These are phyloP conservation scores for Coemansia aciculifera DNA, from an alignment of 192 early-diverging fungal species.

Conservation along the genomic window DNA sequence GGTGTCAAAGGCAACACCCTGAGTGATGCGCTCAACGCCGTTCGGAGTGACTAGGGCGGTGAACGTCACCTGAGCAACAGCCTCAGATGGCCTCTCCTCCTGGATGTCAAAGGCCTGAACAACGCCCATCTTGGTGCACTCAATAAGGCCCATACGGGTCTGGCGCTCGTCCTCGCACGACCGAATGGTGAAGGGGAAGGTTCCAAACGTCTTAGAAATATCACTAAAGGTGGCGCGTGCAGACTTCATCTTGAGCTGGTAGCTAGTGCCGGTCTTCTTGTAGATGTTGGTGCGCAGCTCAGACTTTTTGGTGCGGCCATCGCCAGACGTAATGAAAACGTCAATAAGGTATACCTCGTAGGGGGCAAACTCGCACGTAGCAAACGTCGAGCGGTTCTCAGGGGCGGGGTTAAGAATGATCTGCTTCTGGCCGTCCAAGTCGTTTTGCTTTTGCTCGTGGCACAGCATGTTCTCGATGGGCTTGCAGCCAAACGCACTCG, in stretches of 20 bases:
- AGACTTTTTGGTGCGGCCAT: constrained; percentile 76
- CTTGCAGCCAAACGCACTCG: constrained; percentile 79
- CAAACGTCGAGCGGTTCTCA: constrained; percentile 70
- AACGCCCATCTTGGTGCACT: constrained; percentile 81
- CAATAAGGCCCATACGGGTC: constrained; percentile 87
- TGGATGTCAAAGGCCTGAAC: constrained; percentile 81
- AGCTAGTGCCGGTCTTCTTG: constrained; percentile 80
- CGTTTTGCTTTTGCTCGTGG: constrained; percentile 82
- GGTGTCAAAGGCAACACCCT: constrained; percentile 68
- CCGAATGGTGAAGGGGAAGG: constrained; percentile 86
- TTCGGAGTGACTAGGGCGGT: constrained; percentile 89
- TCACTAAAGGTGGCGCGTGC: constrained; percentile 73
- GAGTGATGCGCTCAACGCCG: constrained; percentile 83
- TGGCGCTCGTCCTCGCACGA: constrained; percentile 89
- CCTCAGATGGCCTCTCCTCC: constrained; percentile 76
- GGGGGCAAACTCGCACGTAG: constrained; percentile 67
- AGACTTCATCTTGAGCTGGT: constrained; percentile 86
- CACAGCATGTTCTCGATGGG: constrained; percentile 92
- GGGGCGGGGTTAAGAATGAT: constrained; percentile 89
- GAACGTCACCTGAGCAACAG: constrained; percentile 88
- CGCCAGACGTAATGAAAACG: constrained; percentile 84
- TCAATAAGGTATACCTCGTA: constrained; percentile 90
- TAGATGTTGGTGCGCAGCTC: constrained; percentile 84
- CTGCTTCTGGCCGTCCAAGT: constrained; percentile 89
- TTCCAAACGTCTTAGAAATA: constrained; percentile 75